These are phyloP conservation scores for Penicillium digitatum DNA, from an alignment of 2,329 filamentous ascomycete species.

Conservation along the genomic window DNA sequence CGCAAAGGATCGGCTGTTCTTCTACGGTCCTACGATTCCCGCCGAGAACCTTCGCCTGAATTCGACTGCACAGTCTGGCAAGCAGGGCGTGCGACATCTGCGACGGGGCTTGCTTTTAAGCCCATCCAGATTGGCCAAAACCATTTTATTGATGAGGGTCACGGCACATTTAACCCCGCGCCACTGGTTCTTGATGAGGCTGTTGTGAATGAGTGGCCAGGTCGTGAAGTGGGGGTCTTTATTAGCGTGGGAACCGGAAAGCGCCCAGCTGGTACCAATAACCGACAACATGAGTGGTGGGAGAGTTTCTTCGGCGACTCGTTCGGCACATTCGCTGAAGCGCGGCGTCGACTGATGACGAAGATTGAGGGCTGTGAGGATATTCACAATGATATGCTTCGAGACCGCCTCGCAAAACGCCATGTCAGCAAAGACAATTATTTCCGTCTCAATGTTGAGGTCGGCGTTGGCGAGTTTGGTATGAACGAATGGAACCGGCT, in stretches of 20 bases:
- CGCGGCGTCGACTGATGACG: constrained; percentile 72
- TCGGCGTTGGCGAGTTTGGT: constrained; percentile 92
- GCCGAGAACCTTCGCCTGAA: constrained; percentile 83
- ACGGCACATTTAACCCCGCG: constrained; percentile 86
- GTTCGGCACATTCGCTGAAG: constrained; percentile 87
- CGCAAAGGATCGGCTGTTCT: constrained; percentile 66
- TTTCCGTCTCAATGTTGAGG: constrained; percentile 92
- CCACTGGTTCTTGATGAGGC: constrained; percentile 86
- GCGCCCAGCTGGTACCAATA: constrained; percentile 67
- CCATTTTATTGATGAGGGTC: constrained; percentile 87
- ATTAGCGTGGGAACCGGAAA: constrained; percentile 93
- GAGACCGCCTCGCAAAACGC: constrained; percentile 70
- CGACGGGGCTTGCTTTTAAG: constrained; percentile 91
- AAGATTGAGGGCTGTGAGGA: constrained; percentile 96
- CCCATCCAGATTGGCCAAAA: constrained; percentile 91
- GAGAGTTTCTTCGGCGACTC: constrained; percentile 71
- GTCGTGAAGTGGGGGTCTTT: constrained; percentile 85
- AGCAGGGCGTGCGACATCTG: constrained; percentile 87
- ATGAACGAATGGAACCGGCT: constrained; percentile 98
- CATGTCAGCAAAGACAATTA: constrained; percentile 86
- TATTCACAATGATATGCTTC: constrained; percentile 81
- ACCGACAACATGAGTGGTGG: constrained; percentile 75
- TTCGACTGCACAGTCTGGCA: constrained; percentile 97
- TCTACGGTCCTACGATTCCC: constrained; percentile 89
- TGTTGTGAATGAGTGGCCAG: constrained; percentile 88